Base-by-base conservation (phyloP, 495 filamentous ascomycete species). In the Usnea hakonensis region DNA sequence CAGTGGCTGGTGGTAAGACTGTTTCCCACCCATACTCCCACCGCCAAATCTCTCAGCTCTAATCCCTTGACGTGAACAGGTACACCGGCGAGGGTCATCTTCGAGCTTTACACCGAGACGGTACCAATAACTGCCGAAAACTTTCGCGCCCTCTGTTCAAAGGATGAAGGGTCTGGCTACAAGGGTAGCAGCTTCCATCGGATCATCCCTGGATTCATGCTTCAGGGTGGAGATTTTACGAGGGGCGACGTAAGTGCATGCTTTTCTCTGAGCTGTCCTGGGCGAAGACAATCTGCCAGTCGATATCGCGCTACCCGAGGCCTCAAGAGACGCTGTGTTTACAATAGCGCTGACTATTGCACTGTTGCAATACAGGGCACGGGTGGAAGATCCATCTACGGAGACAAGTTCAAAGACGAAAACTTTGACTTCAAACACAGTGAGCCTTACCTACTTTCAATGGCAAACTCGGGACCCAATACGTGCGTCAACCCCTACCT, bases 381-480 rank as follows among this genome's bases (percentile, higher is more conserved):
- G 41, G 89, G 89, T 74, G 89, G 89, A 73, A 88, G 86, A 80
- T 92, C 89, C 65, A 91, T 92, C 80, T 91, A 90, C 76, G 89
- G 89, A 69, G 87, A 90, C 75, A 90, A 89, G 81, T 92, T 92
- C 67, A 73, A 81, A 48, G 89, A 92, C 68, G 89, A 92, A 83
- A 91, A 89, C 83, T 89, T 90, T 74, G 66, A 74, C 54, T 72
- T 76, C 46, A 86, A 80, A 75, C 89, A 92, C 79, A 73, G 70
- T 73, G 71, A 76, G 63, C 81, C 81, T 33, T 83, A 79, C 74
- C 81, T 87, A 48, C 81, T 92, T 64, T 90, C 88, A 70, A 92
- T 91, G 89, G 89, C 88, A 70, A 92, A 92, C 72, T 87, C 88
- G 62, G 89, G 88, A 66, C 80, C 81, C 56, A 88, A 90, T 82